Conservation (phyloP, 768 basidiomycete species). For the Clitopilus hobsonii region DNA sequence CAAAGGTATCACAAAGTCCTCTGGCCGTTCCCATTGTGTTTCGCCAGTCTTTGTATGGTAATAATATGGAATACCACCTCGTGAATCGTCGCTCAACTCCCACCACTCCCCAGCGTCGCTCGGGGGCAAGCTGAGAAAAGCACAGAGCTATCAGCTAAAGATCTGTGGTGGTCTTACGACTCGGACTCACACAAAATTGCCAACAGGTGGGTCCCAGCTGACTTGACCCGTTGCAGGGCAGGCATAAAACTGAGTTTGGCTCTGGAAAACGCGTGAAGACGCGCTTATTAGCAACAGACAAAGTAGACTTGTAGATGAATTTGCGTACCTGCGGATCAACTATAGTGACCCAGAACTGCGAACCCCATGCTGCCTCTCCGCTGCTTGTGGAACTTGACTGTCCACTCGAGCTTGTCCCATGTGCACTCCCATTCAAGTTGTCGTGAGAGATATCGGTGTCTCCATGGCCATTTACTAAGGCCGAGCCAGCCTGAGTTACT, state of each 20-base stretch:
- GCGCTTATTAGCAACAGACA: background rate
- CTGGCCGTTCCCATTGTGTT: conserved; percentile 90
- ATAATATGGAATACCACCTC: conserved; percentile 85
- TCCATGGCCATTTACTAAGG: background rate
- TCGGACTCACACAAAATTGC: conserved; percentile 85
- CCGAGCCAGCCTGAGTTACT: background rate
- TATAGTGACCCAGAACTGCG: conserved; percentile 93
- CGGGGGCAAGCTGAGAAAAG: conserved; percentile 63
- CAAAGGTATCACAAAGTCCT: conserved; percentile 87
- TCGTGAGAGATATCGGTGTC: background rate
- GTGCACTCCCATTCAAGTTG: background rate
- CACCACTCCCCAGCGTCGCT: conserved; percentile 91
- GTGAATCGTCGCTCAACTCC: conserved; percentile 83
- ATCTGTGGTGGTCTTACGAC: conserved; percentile 5
- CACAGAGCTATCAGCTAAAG: conserved; percentile 15
- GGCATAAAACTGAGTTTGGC: conserved; percentile 76
- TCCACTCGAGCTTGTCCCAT: background rate
- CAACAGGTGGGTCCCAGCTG: conserved; percentile 89
- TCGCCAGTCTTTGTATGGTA: conserved; percentile 91
- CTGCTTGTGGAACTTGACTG: background rate
- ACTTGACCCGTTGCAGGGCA: conserved; percentile 91
- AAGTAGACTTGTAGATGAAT: conserved; percentile 1
- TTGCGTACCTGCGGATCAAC: conserved; percentile 77
- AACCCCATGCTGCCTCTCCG: conserved; percentile 51
- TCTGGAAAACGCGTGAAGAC: conserved; percentile 25